phyloP scores from a whole-genome alignment of 2,329 filamentous ascomycete species.

The Penicillium sp. region DNA sequence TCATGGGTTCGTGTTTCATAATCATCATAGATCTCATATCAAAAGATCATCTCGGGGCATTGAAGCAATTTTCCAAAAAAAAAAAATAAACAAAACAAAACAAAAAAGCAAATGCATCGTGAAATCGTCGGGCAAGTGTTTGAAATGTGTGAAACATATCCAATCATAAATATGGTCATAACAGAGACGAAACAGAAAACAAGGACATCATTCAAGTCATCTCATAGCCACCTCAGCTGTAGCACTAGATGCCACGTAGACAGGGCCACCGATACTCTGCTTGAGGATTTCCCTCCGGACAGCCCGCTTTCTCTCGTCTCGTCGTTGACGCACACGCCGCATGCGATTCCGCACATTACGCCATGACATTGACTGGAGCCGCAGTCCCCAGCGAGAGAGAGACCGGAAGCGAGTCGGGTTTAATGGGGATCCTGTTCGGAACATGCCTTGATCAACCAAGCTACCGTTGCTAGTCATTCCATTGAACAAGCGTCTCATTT shows the following conservation, averaged over 20 bases:
- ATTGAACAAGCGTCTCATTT: slow-evolving; percentile 28
- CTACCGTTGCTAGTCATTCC: slow-evolving; percentile 34
- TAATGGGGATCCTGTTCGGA: slow-evolving; percentile 34
- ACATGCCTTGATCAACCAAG: slow-evolving; percentile 31
- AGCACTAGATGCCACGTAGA: slow-evolving; percentile 39
- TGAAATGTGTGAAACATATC: slow-evolving; percentile 14
- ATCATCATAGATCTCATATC: slow-evolving; percentile 22
- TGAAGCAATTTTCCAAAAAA: slow-evolving; percentile 3
- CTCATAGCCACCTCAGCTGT: slow-evolving; percentile 15
- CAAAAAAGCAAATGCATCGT: slow-evolving; percentile 18
- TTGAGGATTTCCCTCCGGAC: slow-evolving; percentile 55
- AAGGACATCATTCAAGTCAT: slow-evolving; percentile 10
- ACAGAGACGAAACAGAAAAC: slow-evolving; percentile 1
- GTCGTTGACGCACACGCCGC: slow-evolving; percentile 43
- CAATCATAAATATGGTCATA: slow-evolving; percentile 9
- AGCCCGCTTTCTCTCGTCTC: slow-evolving; percentile 51
- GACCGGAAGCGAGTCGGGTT: slow-evolving; percentile 31
- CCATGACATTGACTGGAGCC: slow-evolving; percentile 54
- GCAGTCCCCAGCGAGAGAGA: slow-evolving; percentile 47
- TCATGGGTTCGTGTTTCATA: slow-evolving; percentile 21
- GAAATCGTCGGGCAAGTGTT: slow-evolving; percentile 11
- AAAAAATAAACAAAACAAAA: slow-evolving; percentile 5
- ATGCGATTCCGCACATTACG: slow-evolving; percentile 52
- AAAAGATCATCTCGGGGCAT: slow-evolving; percentile 12
- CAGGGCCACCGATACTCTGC: slow-evolving; percentile 53